Evolutionary conservation across 2,329 filamentous ascomycete species (phyloP).

Genomic region (Colletotrichum euphorbiae): DNA sequence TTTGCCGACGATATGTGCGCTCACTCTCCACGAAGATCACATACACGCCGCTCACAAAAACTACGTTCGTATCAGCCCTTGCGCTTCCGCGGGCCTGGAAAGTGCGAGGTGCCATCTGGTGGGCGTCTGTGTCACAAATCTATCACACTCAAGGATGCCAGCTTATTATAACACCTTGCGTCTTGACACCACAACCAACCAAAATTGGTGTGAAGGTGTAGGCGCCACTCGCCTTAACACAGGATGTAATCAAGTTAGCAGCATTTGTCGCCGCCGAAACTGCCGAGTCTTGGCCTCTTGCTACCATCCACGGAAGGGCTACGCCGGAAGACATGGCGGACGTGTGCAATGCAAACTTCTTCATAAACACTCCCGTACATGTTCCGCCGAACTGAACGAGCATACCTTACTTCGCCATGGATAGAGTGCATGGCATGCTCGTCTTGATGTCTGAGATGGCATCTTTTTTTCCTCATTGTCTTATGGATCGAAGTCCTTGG

Average conservation of each 20-base stretch:
- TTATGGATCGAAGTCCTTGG: conserved; percentile 5
- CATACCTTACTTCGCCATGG: not conserved
- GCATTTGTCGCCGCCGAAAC: not conserved
- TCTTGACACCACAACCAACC: conserved; percentile 11
- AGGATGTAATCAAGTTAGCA: not conserved
- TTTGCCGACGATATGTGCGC: not conserved
- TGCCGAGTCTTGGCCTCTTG: not conserved
- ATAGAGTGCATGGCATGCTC: not conserved
- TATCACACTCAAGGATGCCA: conserved; percentile 3
- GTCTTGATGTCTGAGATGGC: conserved; percentile 7
- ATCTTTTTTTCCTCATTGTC: conserved; percentile 8
- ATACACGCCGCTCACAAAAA: conserved; percentile 1
- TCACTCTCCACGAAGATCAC: conserved; percentile 1
- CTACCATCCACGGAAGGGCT: not conserved
- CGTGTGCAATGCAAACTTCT: not conserved
- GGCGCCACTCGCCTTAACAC: not conserved
- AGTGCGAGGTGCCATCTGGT: conserved; percentile 14
- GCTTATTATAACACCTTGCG: conserved; percentile 1
- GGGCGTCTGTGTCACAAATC: conserved; percentile 15
- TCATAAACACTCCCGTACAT: not conserved
- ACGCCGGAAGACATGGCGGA: not conserved
- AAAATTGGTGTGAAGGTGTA: not conserved
- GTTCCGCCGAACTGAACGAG: conserved; percentile 18
- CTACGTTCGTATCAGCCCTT: conserved; percentile 27
- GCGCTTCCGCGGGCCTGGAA: conserved; percentile 33